Conservation (phyloP, 2,329 filamentous ascomycete genomes). For the Daldinia sp. region DNA sequence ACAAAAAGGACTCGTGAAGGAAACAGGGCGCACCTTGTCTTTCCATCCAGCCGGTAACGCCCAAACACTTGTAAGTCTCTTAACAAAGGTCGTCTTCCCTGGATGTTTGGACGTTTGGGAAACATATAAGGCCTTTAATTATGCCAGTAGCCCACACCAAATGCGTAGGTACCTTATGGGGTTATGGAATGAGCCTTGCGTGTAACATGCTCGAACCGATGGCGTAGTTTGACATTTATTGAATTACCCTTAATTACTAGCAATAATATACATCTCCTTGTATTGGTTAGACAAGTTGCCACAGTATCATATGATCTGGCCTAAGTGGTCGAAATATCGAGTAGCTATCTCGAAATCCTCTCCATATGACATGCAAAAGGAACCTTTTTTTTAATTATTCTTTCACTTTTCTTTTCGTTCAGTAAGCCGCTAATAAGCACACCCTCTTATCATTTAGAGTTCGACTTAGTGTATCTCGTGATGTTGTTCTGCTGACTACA, state of each 20-base stretch:
- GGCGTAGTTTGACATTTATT: not conserved
- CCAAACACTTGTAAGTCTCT: not conserved
- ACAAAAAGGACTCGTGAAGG: not conserved
- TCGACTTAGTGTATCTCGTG: too few species aligned
- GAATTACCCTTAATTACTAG: not conserved
- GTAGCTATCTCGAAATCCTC: not conserved
- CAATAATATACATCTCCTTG: not conserved
- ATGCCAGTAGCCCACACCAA: not conserved
- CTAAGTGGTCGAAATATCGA: not conserved
- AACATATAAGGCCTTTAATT: not conserved
- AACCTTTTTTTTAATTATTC: not conserved
- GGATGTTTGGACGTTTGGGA: not conserved
- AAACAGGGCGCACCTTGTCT: conserved; percentile 1
- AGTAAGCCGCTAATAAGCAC: not conserved
- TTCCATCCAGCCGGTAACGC: conserved; percentile 1
- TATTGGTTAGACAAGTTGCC: not conserved
- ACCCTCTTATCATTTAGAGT: not conserved
- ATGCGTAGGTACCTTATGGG: too few species aligned
- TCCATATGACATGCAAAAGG: not conserved
- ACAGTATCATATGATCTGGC: not conserved
- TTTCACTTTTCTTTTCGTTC: not conserved
- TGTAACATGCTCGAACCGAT: not conserved
- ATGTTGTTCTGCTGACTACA: not conserved
- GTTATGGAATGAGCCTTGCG: not conserved
- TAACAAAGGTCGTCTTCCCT: too few species aligned